These are phyloP conservation scores for Lathyrus oleraceus DNA, from an alignment of 306 rosid genomes.

Conservation along the genomic window DNA sequence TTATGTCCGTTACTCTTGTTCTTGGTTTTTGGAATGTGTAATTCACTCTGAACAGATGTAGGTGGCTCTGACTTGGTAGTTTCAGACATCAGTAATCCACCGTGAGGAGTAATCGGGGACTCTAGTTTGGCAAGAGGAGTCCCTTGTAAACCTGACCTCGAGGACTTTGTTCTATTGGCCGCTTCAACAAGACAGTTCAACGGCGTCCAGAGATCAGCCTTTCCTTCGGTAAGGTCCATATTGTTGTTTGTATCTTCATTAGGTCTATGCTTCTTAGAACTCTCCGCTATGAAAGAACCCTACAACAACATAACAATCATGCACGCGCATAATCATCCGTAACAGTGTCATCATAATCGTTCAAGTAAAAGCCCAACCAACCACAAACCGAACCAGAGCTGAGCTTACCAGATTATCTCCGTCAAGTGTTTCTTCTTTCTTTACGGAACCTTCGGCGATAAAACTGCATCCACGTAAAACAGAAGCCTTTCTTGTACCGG, in stretches of 20 bases:
- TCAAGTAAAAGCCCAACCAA: conserved; percentile 19
- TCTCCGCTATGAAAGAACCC: conserved; percentile 60
- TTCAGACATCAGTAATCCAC: conserved; percentile 50
- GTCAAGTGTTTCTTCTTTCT: conserved; percentile 57
- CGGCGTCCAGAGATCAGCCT: conserved; percentile 95
- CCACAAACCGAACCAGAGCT: conserved; percentile 38
- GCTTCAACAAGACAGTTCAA: conserved; percentile 97
- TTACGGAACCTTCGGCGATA: conserved; percentile 52
- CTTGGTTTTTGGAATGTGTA: conserved; percentile 56
- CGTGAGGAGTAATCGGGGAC: conserved; percentile 46
- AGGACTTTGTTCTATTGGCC: conserved; percentile 92
- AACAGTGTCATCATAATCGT: conserved; percentile 9
- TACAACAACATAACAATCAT: conserved; percentile 38
- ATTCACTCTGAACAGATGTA: conserved; percentile 42
- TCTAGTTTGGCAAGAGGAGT: conserved; percentile 55
- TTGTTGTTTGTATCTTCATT: conserved; percentile 44
- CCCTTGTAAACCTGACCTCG: conserved; percentile 67
- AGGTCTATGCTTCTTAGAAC: conserved; percentile 57
- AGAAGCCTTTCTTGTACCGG: conserved; percentile 66
- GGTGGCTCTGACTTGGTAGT: conserved; percentile 49
- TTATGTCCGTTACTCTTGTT: conserved; percentile 63
- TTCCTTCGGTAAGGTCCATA: conserved; percentile 64
- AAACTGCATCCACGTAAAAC: conserved; percentile 72
- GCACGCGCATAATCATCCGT: conserved; percentile 14
- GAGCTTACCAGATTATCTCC: conserved; percentile 66